Conservation (phyloP, 1,284 basidiomycete genomes). For the Naganishia sp. region DNA sequence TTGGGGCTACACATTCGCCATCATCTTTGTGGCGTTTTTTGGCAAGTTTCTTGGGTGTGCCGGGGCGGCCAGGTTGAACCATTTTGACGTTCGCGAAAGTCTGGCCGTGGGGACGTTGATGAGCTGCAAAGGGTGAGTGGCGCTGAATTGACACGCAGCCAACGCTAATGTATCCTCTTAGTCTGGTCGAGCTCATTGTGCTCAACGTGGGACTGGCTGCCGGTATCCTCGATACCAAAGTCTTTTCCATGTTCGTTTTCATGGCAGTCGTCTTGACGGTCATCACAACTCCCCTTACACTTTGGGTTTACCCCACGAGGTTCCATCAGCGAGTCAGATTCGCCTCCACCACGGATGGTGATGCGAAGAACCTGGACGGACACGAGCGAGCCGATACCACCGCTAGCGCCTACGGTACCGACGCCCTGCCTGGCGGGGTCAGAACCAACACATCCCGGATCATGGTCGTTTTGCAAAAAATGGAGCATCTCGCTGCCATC, state of each 20-base stretch:
- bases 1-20: conserved; percentile 84
- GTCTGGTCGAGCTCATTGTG: conserved; percentile 82
- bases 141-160: no score
- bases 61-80: conserved; percentile 63
- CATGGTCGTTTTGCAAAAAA: conserved; percentile 82
- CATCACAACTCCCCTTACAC: conserved; percentile 83
- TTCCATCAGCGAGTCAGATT: conserved; percentile 45
- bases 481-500: conserved; percentile 72
- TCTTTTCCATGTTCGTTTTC: conserved; percentile 82
- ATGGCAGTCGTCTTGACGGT: conserved; percentile 83
- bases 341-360: neutral
- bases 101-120: conserved; percentile 86
- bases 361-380: neutral
- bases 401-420: neutral
- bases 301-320: conserved; percentile 71
- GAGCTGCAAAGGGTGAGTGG: conserved; percentile 77
- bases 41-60: conserved; percentile 75
- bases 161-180: conserved; percentile 40
- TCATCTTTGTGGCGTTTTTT: conserved; percentile 75
- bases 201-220: conserved; percentile 83
- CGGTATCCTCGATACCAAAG: conserved; percentile 69
- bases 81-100: conserved; percentile 75
- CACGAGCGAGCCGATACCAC: neutral
- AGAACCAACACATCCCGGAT: conserved; percentile 56
- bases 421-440: conserved; percentile 37